These are phyloP conservation scores for Sclerotinia subarctica DNA, from an alignment of 2,329 filamentous ascomycete genomes.

Conservation along the genomic window DNA sequence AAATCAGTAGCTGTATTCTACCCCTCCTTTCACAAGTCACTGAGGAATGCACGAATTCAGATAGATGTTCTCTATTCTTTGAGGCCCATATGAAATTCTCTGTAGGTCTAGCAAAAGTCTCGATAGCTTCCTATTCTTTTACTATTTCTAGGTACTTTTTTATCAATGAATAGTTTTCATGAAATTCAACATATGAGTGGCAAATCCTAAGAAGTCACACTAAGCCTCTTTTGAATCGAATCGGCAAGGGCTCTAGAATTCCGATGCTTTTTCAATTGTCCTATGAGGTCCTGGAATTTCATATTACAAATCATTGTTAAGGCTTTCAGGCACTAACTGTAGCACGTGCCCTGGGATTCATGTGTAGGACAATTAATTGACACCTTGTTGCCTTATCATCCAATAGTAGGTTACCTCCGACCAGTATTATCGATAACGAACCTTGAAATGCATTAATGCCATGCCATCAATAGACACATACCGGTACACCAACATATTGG, in stretches of 20 bases:
- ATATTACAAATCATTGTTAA: no score
- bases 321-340: no score
- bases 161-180: neutral
- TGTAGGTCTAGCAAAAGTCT: neutral
- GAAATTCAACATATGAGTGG: no score
- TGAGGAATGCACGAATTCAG: slow-evolving; percentile 1
- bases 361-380: neutral
- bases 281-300: no score
- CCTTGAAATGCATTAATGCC: neutral
- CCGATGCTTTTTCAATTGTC: no score
- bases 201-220: no score
- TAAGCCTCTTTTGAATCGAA: no score
- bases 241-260: no score
- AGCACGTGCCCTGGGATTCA: no score
- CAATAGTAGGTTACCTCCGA: neutral
- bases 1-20: neutral
- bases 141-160: neutral
- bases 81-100: neutral
- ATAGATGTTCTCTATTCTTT: neutral
- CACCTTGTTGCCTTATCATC: neutral
- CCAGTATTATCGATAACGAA: neutral
- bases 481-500: no score
- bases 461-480: neutral
- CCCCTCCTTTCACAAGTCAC: neutral
- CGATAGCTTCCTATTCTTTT: neutral